Evolutionary conservation across 2,329 filamentous ascomycete species (phyloP).

Genomic region (Phoma sp.): DNA sequence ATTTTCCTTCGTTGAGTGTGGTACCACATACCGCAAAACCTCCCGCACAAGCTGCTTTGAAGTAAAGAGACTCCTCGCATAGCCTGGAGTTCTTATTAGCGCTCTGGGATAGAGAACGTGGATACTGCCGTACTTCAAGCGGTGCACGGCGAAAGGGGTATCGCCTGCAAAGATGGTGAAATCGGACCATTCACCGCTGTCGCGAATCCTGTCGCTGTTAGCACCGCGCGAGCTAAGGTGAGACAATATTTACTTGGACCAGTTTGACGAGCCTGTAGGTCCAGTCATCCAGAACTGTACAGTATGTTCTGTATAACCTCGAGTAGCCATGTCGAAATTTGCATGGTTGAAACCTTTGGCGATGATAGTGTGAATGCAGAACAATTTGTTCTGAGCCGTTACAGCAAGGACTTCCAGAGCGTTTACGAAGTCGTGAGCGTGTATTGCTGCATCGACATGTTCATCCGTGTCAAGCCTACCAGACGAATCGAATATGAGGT

Average conservation of each 20-base stretch:
- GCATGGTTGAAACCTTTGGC: constrained; percentile 7
- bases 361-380: constrained; percentile 17
- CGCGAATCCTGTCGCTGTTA: constrained; percentile 21
- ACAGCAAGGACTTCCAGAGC: constrained; percentile 15
- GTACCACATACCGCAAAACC: constrained; percentile 21
- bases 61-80: constrained; percentile 25
- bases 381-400: constrained; percentile 17
- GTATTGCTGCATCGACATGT: background rate
- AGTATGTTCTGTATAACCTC: constrained; percentile 10
- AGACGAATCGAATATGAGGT: constrained; percentile 21
- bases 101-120: background rate
- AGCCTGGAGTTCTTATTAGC: constrained; percentile 14
- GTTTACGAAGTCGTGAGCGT: constrained; percentile 20
- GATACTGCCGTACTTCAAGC: constrained; percentile 17
- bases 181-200: constrained; percentile 29
- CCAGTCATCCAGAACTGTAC: constrained; percentile 10
- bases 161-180: constrained; percentile 27
- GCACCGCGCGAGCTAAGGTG: background rate
- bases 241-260: constrained; percentile 17
- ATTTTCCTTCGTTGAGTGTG: background rate
- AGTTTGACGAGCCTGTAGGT: constrained; percentile 9
- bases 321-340: constrained; percentile 23
- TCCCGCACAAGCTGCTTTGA: constrained; percentile 27
- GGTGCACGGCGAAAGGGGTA: constrained; percentile 29
- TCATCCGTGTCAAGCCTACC: background rate